phyloP scores from a whole-genome alignment of 345 rosid genomes.

The Draba incana region DNA sequence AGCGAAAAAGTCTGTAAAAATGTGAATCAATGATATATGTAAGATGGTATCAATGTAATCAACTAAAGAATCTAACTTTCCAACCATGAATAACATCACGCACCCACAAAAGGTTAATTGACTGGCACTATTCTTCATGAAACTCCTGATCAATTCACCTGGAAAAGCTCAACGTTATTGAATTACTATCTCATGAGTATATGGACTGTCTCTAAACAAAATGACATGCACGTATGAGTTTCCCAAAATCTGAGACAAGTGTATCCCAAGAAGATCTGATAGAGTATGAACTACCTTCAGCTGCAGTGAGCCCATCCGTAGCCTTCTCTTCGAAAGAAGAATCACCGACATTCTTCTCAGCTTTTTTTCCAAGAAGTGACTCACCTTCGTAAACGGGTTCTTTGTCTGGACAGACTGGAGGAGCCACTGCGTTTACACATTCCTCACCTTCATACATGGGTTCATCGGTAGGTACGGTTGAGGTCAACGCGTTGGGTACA shows the following conservation, averaged over 20 bases:
- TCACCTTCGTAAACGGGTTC: slow-evolving; percentile 99
- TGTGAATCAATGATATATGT: slow-evolving; percentile 6
- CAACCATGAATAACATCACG: slow-evolving; percentile 37
- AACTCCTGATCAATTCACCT: slow-evolving; percentile 83
- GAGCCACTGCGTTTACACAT: slow-evolving; percentile 72
- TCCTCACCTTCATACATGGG: slow-evolving; percentile 99
- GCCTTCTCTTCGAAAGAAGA: slow-evolving; percentile 44
- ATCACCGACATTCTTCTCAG: slow-evolving; percentile 55
- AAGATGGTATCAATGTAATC: background rate
- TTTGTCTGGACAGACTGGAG: slow-evolving; percentile 54
- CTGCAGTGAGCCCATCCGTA: slow-evolving; percentile 64
- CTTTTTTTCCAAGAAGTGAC: slow-evolving; percentile 78
- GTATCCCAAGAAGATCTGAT: slow-evolving; percentile 1
- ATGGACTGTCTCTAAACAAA: background rate
- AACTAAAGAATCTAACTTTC: slow-evolving; percentile 16
- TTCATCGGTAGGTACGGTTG: slow-evolving; percentile 73
- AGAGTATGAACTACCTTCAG: slow-evolving; percentile 58
- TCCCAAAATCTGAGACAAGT: background rate
- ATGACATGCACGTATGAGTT: slow-evolving; percentile 11
- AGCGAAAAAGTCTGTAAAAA: slow-evolving; percentile 77
- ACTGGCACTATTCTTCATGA: slow-evolving; percentile 82
- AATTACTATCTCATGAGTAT: slow-evolving; percentile 18
- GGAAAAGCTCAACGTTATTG: slow-evolving; percentile 38
- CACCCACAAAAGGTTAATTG: slow-evolving; percentile 93
- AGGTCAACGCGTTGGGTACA: slow-evolving; percentile 51